Percentiles rank a stretch among this genome's conserved stretches.
These are phyloP conservation scores for Corylus heterophylla DNA, from an alignment of 306 rosid genomes.

Conservation along the genomic window DNA sequence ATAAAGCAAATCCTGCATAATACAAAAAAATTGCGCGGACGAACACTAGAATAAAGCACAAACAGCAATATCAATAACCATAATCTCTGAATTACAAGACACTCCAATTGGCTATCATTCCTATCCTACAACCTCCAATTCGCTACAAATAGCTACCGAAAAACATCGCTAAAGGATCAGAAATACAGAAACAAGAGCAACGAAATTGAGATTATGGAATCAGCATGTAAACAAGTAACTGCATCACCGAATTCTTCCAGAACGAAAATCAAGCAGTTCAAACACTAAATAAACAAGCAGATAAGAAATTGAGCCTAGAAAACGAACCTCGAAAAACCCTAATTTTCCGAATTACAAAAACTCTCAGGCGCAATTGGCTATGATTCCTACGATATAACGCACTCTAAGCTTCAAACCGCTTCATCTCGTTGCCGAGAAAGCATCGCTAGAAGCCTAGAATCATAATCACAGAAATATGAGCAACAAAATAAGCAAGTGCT, in stretches of 20 bases:
- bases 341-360: slow-evolving; percentile 18
- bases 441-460: slow-evolving; percentile 16
- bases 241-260: not conserved
- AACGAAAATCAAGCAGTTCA: not conserved
- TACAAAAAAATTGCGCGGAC: no score
- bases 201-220: not conserved
- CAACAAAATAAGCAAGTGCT: not conserved
- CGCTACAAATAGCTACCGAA: not conserved
- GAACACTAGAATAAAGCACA: no score
- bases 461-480: slow-evolving; percentile 7
- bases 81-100: not conserved
- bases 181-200: not conserved
- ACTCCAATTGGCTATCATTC: not conserved
- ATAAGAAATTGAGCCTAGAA: not conserved
- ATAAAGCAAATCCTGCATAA: not conserved
- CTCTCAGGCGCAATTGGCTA: not conserved
- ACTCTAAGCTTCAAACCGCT: slow-evolving; percentile 4
- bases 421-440: slow-evolving; percentile 11
- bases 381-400: not conserved
- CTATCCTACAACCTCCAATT: not conserved
- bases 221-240: not conserved
- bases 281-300: not conserved
- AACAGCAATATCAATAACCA: no score
- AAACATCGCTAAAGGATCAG: not conserved
- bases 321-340: slow-evolving; percentile 28